Evolutionary conservation across 1,284 basidiomycete genomes (phyloP).

Genomic region (Cryptococcus sp.): DNA sequence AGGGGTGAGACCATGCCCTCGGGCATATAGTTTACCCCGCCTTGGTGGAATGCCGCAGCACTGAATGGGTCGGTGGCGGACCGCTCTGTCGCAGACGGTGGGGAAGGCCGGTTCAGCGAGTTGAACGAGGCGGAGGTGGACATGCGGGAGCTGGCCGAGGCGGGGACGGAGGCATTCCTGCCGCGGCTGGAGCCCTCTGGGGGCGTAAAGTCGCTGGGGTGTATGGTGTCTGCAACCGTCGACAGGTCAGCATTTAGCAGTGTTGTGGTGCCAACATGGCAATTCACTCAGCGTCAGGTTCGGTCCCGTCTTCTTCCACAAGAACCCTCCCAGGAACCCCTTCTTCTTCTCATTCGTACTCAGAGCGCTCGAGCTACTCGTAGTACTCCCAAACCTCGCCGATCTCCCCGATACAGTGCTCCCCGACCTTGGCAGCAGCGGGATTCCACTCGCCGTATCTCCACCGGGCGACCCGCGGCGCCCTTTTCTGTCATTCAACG

Average conservation of each 20-base stretch:
- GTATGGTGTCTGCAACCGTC: slow-evolving; percentile 3
- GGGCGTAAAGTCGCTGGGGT: slow-evolving; percentile 18
- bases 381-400: slow-evolving; percentile 26
- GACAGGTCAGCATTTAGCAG: background rate
- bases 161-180: slow-evolving; percentile 12
- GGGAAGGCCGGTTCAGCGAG: slow-evolving; percentile 8
- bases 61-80: slow-evolving; percentile 3
- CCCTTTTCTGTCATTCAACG: slow-evolving; percentile 12
- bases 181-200: slow-evolving; percentile 18
- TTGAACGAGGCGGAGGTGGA: slow-evolving; percentile 23
- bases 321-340: slow-evolving; percentile 37
- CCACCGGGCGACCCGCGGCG: slow-evolving; percentile 4
- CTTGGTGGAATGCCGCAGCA: slow-evolving; percentile 8
- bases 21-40: slow-evolving; percentile 12
- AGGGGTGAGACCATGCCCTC: slow-evolving; percentile 35
- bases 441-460: slow-evolving; percentile 2
- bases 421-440: background rate
- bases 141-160: slow-evolving; percentile 22
- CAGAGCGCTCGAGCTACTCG: slow-evolving; percentile 14
- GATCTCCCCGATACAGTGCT: slow-evolving; percentile 9
- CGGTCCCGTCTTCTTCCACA: slow-evolving; percentile 33
- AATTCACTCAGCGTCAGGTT: slow-evolving; percentile 20
- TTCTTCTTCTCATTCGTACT: slow-evolving; percentile 36
- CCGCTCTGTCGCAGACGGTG: slow-evolving; percentile 7
- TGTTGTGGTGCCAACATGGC: background rate